Percentiles rank a stretch among this genome's conserved stretches.
phyloP scores from a whole-genome alignment of 805 yeast genomes.

The Scheffersomyces stipitis region DNA sequence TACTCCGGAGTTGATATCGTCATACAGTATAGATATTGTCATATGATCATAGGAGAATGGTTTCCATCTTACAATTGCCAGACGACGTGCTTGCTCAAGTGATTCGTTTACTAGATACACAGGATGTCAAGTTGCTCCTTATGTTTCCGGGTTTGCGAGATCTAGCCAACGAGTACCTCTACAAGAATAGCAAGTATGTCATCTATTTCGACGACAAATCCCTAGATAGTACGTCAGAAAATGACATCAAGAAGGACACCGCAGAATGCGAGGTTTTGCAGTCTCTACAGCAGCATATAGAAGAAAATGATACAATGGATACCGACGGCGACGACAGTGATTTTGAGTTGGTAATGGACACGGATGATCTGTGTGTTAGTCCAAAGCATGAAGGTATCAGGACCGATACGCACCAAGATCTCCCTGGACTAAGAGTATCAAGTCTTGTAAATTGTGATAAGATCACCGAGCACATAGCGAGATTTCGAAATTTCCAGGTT shows the following conservation, averaged over 20 bases:
- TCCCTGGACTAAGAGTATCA: not conserved
- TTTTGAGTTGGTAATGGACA: not conserved
- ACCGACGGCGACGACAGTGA: not conserved
- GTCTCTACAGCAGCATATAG: not conserved
- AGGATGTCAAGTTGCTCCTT: conserved; percentile 4
- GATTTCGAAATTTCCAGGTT: not conserved
- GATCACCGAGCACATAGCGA: not conserved
- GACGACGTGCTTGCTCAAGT: conserved; percentile 7
- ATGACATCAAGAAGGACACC: not conserved
- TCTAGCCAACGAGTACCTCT: conserved; percentile 5
- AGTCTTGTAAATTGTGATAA: not conserved
- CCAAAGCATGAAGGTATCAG: not conserved
- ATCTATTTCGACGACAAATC: conserved; percentile 2
- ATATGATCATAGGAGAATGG: no score
- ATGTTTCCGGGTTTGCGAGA: conserved; percentile 3
- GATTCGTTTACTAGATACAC: conserved; percentile 1
- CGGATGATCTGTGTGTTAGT: not conserved
- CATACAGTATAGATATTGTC: no score
- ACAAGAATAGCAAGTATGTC: conserved; percentile 6
- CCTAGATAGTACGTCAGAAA: no score
- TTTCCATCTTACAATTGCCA: conserved; percentile 3
- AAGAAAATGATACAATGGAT: not conserved
- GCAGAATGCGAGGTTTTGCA: not conserved
- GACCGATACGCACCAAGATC: not conserved
- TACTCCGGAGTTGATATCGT: no score